A percentile compares a stretch with the other conserved stretches of the same genome.
phyloP scores from a whole-genome alignment of 202 grass and related monocot genomes.

The Elaeis oleifera region DNA sequence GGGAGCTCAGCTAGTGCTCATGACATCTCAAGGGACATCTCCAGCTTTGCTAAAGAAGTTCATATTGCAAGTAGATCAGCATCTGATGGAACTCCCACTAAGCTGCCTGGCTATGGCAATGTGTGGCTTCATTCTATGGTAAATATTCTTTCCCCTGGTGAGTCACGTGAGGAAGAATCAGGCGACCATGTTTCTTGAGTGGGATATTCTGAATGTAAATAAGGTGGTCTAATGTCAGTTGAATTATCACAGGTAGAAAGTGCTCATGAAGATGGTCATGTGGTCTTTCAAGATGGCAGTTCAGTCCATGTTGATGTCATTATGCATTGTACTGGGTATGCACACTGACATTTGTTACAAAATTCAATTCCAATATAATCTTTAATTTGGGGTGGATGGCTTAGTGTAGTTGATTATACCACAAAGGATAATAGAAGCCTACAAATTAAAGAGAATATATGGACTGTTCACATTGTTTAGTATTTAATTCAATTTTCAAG shows the following conservation, averaged over 20 bases:
- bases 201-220: no score
- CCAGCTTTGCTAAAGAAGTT: slow-evolving; percentile 59
- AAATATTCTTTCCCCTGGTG: slow-evolving; percentile 26
- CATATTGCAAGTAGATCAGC: slow-evolving; percentile 61
- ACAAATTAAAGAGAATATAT: no score
- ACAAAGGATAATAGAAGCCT: no score
- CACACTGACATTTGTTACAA: not conserved
- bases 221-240: slow-evolving; percentile 20
- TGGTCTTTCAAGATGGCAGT: slow-evolving; percentile 60
- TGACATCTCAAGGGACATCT: slow-evolving; percentile 84
- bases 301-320: slow-evolving; percentile 62
- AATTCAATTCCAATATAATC: not conserved
- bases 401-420: no score
- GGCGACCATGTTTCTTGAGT: slow-evolving; percentile 21
- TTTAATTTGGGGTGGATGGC: no score
- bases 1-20: slow-evolving; percentile 58
- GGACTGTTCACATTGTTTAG: no score
- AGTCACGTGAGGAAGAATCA: slow-evolving; percentile 12
- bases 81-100: slow-evolving; percentile 26
- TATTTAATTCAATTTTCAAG: no score
- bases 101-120: slow-evolving; percentile 49
- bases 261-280: slow-evolving; percentile 45
- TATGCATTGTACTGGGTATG: slow-evolving; percentile 90
- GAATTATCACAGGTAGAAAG: slow-evolving; percentile 44
- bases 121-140: slow-evolving; percentile 89